These are phyloP conservation scores for Aspergillus proliferans DNA, from an alignment of 2,329 filamentous ascomycete species.

Conservation along the genomic window DNA sequence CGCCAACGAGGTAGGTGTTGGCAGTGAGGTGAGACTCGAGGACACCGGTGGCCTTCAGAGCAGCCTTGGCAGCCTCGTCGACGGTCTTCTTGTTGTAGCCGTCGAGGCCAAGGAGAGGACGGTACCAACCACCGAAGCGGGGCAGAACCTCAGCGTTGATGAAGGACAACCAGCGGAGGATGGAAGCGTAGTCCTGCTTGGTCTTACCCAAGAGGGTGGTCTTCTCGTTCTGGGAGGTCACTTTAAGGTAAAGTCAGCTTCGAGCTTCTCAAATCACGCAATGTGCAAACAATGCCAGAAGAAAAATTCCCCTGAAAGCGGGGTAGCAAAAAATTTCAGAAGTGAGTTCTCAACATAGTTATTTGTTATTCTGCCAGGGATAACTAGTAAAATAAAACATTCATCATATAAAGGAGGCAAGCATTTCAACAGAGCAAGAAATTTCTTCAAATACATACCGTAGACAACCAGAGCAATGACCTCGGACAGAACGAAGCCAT, in stretches of 20 bases:
- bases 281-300: conserved; percentile 7
- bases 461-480: conserved; percentile 94
- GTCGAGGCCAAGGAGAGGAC: conserved; percentile 71
- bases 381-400: conserved; percentile 78
- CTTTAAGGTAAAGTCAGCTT: conserved; percentile 45
- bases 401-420: conserved; percentile 54
- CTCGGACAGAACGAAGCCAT: conserved; percentile 87
- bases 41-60: conserved; percentile 62
- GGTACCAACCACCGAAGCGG: conserved; percentile 72
- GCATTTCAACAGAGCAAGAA: conserved; percentile 6
- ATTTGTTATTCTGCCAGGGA: conserved; percentile 96
- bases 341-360: conserved; percentile 67
- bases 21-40: conserved; percentile 81
- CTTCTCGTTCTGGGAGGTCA: conserved; percentile 99
- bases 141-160: conserved; percentile 82
- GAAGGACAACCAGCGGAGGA: conserved; percentile 97
- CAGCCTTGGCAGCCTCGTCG: conserved; percentile 67
- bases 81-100: conserved; percentile 98
- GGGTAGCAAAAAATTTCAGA: conserved; percentile 69
- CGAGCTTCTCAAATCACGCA: conserved; percentile 6
- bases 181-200: conserved; percentile 99
- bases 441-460: conserved; percentile 58
- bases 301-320: conserved; percentile 15
- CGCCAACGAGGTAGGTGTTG: conserved; percentile 96
- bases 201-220: conserved; percentile 98